Base-by-base conservation (phyloP, 2,329 filamentous ascomycete genomes). In the Apiospora kogelbergensis region DNA sequence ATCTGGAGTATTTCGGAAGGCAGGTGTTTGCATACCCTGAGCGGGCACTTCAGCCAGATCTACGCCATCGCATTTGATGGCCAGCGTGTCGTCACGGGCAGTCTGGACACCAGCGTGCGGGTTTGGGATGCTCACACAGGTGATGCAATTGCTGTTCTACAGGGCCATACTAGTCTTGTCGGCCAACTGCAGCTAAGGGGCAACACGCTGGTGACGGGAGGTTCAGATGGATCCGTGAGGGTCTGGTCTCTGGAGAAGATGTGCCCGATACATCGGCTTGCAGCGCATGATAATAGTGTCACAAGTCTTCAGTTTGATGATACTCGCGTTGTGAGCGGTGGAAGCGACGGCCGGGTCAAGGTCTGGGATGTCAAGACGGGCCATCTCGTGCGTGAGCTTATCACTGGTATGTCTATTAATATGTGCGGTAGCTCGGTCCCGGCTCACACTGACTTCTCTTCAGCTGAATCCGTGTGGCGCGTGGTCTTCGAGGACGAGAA, bases 401-500 rank as follows among this genome's bases (percentile, higher is more conserved):
- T 95, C 63, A 90, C 92, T 67, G 69, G 69, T 70, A 48, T 45
- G 67, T 68, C 63, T 6, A 65, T 24, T 42, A 41, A 41, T 42
- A 41, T 44, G n/a, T 26, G 41, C 65, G 33, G 45, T 17, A 40
- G 26, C 42, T 44, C 42, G 24, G 24, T 13, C 20, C 26, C 24
- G 37, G 41, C 42, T 65, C 46, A 46, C 65, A 65, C 63, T 65
- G 30, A 42, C 24, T 45, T 65, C 63, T 46, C 41, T 57, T 33
- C 63, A 70, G 94, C 95, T 0, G 95, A 99, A 77, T 95, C 95
- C 20, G 96, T 99, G 0, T 99, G 96, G 96, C 89, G 96, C 70
- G 95, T 99, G 42, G 96, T 97, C 0, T 99, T 99, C 79, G 96
- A 99, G 78, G 95, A 97, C 73, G 96, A 99, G 81, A 98, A 98